phyloP scores from a whole-genome alignment of 345 rosid species.

The Brassica carinata region DNA sequence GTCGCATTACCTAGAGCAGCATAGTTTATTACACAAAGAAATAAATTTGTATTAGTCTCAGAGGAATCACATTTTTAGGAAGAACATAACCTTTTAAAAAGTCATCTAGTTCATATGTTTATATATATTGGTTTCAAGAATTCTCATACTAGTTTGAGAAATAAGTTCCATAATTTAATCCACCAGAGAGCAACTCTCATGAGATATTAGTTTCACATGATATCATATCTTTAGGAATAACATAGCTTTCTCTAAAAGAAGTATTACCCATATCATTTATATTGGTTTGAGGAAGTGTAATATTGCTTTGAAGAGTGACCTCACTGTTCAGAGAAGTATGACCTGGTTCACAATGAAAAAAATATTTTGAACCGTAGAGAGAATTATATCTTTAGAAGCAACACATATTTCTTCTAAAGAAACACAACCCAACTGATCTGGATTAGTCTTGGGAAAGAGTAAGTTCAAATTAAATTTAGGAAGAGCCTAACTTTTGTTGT shows the following conservation, averaged over 20 bases:
- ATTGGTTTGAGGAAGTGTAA: not conserved
- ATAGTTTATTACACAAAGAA: not conserved
- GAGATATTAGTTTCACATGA: not conserved
- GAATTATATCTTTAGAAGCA: not conserved
- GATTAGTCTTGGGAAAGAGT: not conserved
- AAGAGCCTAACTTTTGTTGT: not conserved
- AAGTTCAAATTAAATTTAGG: not conserved
- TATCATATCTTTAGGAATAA: not conserved
- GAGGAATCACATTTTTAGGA: not conserved
- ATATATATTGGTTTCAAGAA: not conserved
- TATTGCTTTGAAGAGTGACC: not conserved
- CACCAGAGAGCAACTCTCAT: not conserved
- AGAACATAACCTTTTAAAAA: not conserved
- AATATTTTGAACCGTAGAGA: not conserved
- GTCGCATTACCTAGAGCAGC: not conserved
- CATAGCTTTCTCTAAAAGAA: not conserved
- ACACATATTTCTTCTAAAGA: not conserved
- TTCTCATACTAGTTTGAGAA: not conserved
- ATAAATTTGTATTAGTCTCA: not conserved
- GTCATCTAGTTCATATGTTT: not conserved
- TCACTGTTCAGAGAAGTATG: not conserved
- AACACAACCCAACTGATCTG: not conserved
- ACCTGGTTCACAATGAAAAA: not conserved
- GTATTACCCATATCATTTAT: not conserved
- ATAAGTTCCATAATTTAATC: not conserved